These are phyloP conservation scores for Penicillium hesseltinei DNA, from an alignment of 2,329 filamentous ascomycete species.

Conservation along the genomic window DNA sequence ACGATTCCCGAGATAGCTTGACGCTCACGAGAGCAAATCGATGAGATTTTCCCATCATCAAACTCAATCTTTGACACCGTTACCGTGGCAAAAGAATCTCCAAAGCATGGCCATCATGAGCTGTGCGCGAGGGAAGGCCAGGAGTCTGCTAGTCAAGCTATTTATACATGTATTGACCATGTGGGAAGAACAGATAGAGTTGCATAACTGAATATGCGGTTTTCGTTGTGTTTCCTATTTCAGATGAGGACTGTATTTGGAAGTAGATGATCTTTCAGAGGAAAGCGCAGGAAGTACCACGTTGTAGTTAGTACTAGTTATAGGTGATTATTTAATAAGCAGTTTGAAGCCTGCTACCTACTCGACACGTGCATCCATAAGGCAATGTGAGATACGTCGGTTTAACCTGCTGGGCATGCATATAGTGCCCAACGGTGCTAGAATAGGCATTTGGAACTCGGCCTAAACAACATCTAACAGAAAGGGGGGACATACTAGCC, in stretches of 20 bases:
- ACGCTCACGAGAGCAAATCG: not conserved
- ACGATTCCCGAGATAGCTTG: not conserved
- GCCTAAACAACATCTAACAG: not conserved
- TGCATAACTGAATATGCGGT: not conserved
- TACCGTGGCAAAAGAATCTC: not conserved
- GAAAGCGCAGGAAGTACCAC: not conserved
- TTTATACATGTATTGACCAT: not conserved
- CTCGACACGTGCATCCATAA: not conserved
- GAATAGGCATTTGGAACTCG: not conserved
- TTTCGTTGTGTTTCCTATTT: not conserved
- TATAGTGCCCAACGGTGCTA: not conserved
- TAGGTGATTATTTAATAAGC: not conserved
- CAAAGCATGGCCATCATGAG: too few species aligned
- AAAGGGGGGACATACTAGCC: not conserved
- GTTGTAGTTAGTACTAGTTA: not conserved
- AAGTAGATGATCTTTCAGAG: not conserved
- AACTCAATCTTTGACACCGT: not conserved
- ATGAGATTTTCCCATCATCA: not conserved
- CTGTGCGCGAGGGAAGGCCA: not conserved
- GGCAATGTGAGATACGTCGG: too few species aligned
- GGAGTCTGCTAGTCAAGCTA: not conserved
- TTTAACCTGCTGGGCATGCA: not conserved
- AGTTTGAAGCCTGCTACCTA: not conserved
- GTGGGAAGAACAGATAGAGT: not conserved
- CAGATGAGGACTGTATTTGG: not conserved